Evolutionary conservation across 352 stramenopile genomes (phyloP).

Genomic region (Nothophytophthora sp.): DNA sequence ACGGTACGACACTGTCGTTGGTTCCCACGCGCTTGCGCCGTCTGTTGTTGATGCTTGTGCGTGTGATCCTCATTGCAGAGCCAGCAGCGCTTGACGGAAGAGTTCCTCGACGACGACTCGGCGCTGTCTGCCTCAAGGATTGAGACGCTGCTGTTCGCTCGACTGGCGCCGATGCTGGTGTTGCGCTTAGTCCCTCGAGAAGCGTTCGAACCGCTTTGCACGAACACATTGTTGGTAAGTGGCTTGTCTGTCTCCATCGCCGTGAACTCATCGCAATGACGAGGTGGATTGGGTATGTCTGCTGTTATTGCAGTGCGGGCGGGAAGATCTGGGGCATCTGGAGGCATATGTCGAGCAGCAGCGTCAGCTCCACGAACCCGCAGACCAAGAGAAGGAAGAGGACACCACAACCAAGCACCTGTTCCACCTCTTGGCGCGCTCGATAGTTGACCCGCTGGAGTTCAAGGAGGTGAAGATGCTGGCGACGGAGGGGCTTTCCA

Average conservation of each 20-base stretch:
- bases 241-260: no score
- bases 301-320: conserved; percentile 25
- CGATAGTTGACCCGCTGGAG: conserved; percentile 61
- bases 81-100: conserved; percentile 43
- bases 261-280: no score
- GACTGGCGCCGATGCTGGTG: conserved; percentile 57
- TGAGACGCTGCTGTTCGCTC: conserved; percentile 60
- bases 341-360: conserved; percentile 26
- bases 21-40: no score
- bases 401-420: conserved; percentile 14
- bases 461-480: conserved; percentile 86
- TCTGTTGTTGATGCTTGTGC: no score
- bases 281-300: no score
- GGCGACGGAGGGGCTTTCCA: conserved; percentile 50
- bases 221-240: conserved; percentile 24
- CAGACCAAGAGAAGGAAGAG: background rate
- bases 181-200: conserved; percentile 56
- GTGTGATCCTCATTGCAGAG: conserved; percentile 24
- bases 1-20: no score
- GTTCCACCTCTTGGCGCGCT: conserved; percentile 41
- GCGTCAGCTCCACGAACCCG: background rate
- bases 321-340: conserved; percentile 35
- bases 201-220: conserved; percentile 10
- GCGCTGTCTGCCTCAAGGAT: conserved; percentile 23
- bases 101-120: conserved; percentile 50